A percentile compares a stretch with the other conserved stretches of the same genome.
Evolutionary conservation across 371 early-diverging fungal species (phyloP).

Genomic region (Smittium culicis): DNA sequence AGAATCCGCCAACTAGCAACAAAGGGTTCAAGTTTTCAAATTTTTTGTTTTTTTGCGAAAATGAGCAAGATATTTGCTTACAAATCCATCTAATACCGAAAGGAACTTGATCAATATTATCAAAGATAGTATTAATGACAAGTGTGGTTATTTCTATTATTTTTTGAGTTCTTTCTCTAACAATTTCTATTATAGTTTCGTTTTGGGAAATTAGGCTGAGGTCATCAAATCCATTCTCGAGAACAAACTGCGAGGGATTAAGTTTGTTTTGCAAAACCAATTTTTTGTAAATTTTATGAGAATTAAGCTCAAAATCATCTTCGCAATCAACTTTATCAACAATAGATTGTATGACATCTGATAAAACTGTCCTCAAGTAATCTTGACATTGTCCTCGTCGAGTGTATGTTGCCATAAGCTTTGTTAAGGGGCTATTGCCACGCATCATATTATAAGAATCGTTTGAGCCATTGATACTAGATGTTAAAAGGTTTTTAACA

Average conservation of each 20-base stretch:
- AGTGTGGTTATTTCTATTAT: not conserved
- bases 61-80: conserved; percentile 64
- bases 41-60: conserved; percentile 60
- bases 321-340: not conserved
- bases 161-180: not conserved
- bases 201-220: not conserved
- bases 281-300: not conserved
- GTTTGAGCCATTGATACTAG: not conserved
- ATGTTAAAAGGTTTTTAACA: not conserved
- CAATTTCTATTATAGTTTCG: not conserved
- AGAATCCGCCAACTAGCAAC: conserved; percentile 91
- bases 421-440: not conserved
- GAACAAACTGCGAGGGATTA: not conserved
- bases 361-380: not conserved
- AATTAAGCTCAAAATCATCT: not conserved
- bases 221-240: not conserved
- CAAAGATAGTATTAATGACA: conserved; percentile 65
- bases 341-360: not conserved
- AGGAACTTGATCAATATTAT: conserved; percentile 65
- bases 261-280: not conserved
- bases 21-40: conserved; percentile 45
- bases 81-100: conserved; percentile 98
- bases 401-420: not conserved
- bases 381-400: not conserved
- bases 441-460: not conserved